Base-by-base conservation (phyloP, 179 eudicot species). In the Gypsophila paniculata region DNA sequence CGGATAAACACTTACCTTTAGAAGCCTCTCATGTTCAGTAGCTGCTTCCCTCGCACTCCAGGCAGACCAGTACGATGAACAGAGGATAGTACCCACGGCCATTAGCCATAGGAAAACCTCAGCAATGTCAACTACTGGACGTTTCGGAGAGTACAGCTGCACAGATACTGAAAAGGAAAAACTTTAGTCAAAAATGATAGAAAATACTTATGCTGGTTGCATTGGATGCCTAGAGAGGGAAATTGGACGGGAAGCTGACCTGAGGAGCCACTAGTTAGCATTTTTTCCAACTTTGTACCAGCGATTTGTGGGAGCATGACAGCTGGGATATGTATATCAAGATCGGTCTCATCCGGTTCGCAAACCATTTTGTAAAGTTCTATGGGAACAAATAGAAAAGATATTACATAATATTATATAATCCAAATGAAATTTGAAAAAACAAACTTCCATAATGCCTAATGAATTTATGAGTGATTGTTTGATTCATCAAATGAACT, bases 301-400 rank as follows among this genome's bases (percentile, higher is more conserved):
- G 92, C 95, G 75, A 85, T 88, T 76, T 83, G 90, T 19, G 95
- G 95, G 72, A 91, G 88, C 92, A 91, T 86, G 74, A 91, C 81
- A 22, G 90, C 83, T 64, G 97, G 97, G 52, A 91, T 91, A 73
- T 85, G 86, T 62, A 89, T 89, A 75, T 91, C 86, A n/a, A 89
- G 86, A 81, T 85, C 95, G 72, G 92, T 87, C 78, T 91, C 97
- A 77, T 87, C 84, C 38, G 90, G 87, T 13, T 91, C 97, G 76
- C 97, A 91, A 58, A 89, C 92, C 95, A 91, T 91, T 85, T 91
- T 89, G 82, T 89, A 91, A 76, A 91, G 95, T 72, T 87, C 97
- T 91, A 81, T 76, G 80, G 34, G 8, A n/a, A 23, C n/a, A 70
- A 72, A 72, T 67, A 36, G 69, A 74, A 68, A 9, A 21, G 39